phyloP scores from a whole-genome alignment of 2,329 filamentous ascomycete species.

The Cryphonectria parasitica region DNA sequence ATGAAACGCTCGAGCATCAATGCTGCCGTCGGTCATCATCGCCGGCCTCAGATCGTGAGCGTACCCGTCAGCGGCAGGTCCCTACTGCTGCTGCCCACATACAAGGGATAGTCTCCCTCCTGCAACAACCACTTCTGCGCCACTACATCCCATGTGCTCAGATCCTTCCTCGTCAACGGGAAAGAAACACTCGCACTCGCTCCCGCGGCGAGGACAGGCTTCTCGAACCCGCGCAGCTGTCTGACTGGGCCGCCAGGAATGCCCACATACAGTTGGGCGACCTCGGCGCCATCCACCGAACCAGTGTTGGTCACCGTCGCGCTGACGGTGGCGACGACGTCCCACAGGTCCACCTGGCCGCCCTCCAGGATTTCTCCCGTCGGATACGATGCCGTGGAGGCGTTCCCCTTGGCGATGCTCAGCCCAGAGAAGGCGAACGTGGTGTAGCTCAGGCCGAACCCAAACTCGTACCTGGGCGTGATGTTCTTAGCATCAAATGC shows the following conservation, averaged over 20 bases:
- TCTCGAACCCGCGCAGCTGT: slow-evolving; percentile 65
- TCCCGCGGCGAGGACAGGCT: slow-evolving; percentile 52
- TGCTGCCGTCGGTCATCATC: not conserved
- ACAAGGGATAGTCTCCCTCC: slow-evolving; percentile 45
- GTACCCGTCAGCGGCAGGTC: slow-evolving; percentile 56
- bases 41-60: slow-evolving; percentile 23
- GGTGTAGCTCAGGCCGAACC: slow-evolving; percentile 60
- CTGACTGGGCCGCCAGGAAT: slow-evolving; percentile 50
- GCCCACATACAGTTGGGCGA: slow-evolving; percentile 48
- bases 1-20: not conserved
- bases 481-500: slow-evolving; percentile 55
- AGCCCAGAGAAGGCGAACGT: slow-evolving; percentile 53
- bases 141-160: slow-evolving; percentile 64
- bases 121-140: slow-evolving; percentile 61
- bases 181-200: slow-evolving; percentile 50
- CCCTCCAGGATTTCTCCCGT: slow-evolving; percentile 46
- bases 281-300: slow-evolving; percentile 45
- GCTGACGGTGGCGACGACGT: slow-evolving; percentile 45
- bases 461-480: slow-evolving; percentile 57
- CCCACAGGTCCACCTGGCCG: slow-evolving; percentile 52
- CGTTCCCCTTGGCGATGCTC: slow-evolving; percentile 35
- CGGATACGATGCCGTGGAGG: slow-evolving; percentile 42
- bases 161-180: slow-evolving; percentile 59
- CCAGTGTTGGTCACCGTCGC: slow-evolving; percentile 39
- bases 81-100: slow-evolving; percentile 49